A percentile compares a stretch with the other conserved stretches of the same genome.
Conservation (phyloP, 768 basidiomycete species). For the Panaeolus papilionaceus region DNA sequence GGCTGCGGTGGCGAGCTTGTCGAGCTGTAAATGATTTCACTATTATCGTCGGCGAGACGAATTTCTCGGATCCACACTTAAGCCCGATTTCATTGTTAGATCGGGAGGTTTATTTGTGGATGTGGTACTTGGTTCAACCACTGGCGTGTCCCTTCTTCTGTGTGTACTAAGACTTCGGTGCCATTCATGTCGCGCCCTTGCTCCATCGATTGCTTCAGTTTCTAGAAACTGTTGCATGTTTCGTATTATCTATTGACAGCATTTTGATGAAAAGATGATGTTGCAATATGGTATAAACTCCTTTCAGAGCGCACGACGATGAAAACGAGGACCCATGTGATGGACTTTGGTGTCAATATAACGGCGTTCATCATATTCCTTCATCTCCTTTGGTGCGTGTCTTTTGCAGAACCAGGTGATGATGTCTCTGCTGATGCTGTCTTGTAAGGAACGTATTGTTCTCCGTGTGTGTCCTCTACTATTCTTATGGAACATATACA, state of each 20-base stretch:
- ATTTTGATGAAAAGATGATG: background rate
- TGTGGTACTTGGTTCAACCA: constrained; percentile 9
- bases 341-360: background rate
- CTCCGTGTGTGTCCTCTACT: background rate
- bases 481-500: background rate
- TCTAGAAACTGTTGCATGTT: background rate
- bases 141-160: background rate
- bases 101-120: constrained; percentile 22
- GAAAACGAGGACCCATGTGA: background rate
- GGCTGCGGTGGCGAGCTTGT: background rate
- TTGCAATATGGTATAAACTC: background rate
- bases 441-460: background rate
- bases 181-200: background rate
- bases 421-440: background rate
- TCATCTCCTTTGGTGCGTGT: constrained; percentile 7
- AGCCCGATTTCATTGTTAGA: constrained; percentile 19
- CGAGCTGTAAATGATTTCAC: background rate
- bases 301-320: background rate
- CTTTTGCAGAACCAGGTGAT: background rate
- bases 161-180: background rate
- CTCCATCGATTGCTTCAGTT: background rate
- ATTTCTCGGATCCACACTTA: constrained; percentile 1
- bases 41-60: background rate
- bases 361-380: background rate
- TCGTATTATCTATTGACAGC: background rate